These are phyloP conservation scores for Colletotrichum simmondsii DNA, from an alignment of 2,329 filamentous ascomycete species.

Conservation along the genomic window DNA sequence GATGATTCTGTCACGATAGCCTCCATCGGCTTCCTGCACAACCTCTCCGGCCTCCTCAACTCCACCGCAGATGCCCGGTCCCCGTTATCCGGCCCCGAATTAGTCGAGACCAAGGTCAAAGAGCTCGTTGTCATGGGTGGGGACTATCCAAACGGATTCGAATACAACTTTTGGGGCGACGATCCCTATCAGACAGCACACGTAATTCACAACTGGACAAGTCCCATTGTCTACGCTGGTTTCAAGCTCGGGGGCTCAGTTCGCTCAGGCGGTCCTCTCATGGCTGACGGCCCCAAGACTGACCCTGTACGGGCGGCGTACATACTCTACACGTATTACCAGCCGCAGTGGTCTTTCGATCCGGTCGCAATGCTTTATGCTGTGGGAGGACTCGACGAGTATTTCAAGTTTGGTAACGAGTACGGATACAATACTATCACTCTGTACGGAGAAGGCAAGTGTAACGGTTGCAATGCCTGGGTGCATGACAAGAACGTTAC, in stretches of 20 bases:
- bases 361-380: conserved; percentile 54
- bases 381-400: conserved; percentile 45
- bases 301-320: conserved; percentile 53
- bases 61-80: conserved; percentile 54
- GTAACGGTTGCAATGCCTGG: conserved; percentile 55
- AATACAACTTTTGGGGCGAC: conserved; percentile 60
- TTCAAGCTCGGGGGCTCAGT: conserved; percentile 54
- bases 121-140: conserved; percentile 66
- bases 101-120: conserved; percentile 56
- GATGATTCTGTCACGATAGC: conserved; percentile 56
- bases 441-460: background rate
- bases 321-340: conserved; percentile 50
- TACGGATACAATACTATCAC: conserved; percentile 53
- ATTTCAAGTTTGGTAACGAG: conserved; percentile 50
- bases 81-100: conserved; percentile 48
- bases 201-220: conserved; percentile 57
- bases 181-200: conserved; percentile 50
- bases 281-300: conserved; percentile 40
- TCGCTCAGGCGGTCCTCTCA: conserved; percentile 49
- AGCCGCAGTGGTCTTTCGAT: conserved; percentile 51
- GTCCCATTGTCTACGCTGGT: conserved; percentile 53
- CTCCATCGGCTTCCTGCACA: conserved; percentile 58
- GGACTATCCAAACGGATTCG: conserved; percentile 55
- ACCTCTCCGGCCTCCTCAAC: conserved; percentile 58
- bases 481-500: conserved; percentile 46